Evolutionary conservation across 148 eudicot genomes (phyloP).

Genomic region (Bassia scoparia): DNA sequence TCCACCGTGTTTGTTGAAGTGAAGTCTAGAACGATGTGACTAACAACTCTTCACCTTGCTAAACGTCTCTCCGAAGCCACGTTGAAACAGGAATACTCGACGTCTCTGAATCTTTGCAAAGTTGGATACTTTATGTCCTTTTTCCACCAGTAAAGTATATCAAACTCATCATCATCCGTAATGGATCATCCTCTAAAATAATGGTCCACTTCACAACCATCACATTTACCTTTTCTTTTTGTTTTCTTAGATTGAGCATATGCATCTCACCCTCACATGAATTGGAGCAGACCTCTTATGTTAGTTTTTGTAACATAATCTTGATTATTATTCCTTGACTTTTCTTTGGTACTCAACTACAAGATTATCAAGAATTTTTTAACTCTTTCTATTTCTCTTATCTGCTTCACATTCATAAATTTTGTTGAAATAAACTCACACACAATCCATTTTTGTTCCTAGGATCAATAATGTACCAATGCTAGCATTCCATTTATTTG

Average conservation of each 20-base stretch:
- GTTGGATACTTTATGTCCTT: not conserved
- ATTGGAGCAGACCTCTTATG: too few species aligned
- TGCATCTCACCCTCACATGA: too few species aligned
- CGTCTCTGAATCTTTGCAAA: not conserved
- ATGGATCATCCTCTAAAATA: too few species aligned
- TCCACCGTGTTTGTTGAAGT: not conserved
- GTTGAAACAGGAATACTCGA: not conserved
- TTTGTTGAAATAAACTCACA: not conserved
- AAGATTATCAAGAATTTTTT: too few species aligned
- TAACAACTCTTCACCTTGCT: not conserved
- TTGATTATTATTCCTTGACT: too few species aligned
- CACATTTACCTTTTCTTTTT: too few species aligned
- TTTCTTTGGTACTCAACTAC: too few species aligned
- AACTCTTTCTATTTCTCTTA: too few species aligned
- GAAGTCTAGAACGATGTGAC: not conserved
- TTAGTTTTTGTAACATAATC: too few species aligned
- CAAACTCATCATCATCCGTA: too few species aligned
- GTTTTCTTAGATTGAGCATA: too few species aligned
- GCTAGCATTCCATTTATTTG: not conserved
- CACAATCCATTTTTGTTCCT: not conserved
- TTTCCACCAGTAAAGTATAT: not conserved
- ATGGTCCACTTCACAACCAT: too few species aligned
- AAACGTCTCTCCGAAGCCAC: not conserved
- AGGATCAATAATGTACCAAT: not conserved
- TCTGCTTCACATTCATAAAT: not conserved